Evolutionary conservation across 345 rosid genomes (phyloP).

Genomic region (Aquilaria malaccensis): DNA sequence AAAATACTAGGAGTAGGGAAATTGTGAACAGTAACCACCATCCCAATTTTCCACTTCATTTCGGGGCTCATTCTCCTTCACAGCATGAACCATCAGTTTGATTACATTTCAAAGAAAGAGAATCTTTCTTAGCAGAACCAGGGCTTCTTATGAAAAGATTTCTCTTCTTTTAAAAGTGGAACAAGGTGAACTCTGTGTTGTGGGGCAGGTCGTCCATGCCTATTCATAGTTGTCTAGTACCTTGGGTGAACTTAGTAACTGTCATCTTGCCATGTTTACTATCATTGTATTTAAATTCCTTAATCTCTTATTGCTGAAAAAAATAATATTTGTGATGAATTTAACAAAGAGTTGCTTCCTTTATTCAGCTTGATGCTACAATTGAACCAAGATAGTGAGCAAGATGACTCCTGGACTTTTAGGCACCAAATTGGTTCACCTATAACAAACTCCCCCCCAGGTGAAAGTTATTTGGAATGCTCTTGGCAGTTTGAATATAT

Average conservation of each 20-base stretch:
- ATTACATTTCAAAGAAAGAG: too few relatives aligned
- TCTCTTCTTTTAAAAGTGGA: too few relatives aligned
- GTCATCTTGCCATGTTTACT: neutral
- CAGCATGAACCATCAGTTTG: too few relatives aligned
- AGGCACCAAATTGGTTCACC: slow-evolving; percentile 49
- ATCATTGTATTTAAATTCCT: neutral
- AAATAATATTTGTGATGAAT: neutral
- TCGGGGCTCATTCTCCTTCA: too few relatives aligned
- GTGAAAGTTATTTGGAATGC: slow-evolving; percentile 24
- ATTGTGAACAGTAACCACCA: too few relatives aligned
- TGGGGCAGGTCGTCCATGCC: too few relatives aligned
- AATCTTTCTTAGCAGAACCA: too few relatives aligned
- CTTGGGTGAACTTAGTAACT: neutral
- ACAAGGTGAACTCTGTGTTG: too few relatives aligned
- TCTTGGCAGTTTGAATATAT: slow-evolving; percentile 3
- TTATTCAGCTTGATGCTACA: slow-evolving; percentile 50
- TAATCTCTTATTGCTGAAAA: slow-evolving; percentile 1
- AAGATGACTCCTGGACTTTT: slow-evolving; percentile 47
- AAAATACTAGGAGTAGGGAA: too few relatives aligned
- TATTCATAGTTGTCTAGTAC: too few relatives aligned
- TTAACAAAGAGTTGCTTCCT: neutral
- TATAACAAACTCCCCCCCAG: slow-evolving; percentile 43
- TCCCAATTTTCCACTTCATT: too few relatives aligned
- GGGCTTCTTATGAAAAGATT: too few relatives aligned
- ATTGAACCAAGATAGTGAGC: slow-evolving; percentile 53